Base-by-base conservation (phyloP, 306 rosid genomes). In the Prunus mira region DNA sequence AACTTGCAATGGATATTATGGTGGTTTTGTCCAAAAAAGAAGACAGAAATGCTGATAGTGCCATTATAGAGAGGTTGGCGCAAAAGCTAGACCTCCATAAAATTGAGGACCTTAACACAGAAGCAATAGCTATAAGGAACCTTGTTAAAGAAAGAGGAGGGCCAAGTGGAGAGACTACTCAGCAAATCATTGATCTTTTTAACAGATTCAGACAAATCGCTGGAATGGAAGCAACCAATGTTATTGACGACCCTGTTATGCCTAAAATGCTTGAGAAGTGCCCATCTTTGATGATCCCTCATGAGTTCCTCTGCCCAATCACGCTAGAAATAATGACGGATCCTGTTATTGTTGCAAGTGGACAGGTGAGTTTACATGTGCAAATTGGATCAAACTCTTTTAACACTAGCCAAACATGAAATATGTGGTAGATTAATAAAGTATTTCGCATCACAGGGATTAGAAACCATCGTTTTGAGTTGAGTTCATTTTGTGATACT, bases 1-100 rank as follows among this genome's bases (percentile, higher is more conserved):
- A 92, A 76, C 89, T 92, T 18, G 93, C 91, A 75, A 87, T 92
- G 97, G 97, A 92, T 70, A 82, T 87, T 86, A 87, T 92, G 86
- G 97, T 87, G 20, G 89, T 87, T n/a, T 79, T 88, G 72, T 84
- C 90, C 13, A 78, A 85, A 17, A 82, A 76, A 12, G 84, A 85
- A 74, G 87, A 79, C 12, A 82, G 90, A 12, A 90, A 88, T 71
- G 80, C 86, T 11, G 97, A 92, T 41, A 85, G 87, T 43, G 97
- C 91, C 45, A 82, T 88, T 18, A 24, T 88, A 9, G 93, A 92
- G 66, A 87, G 97, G 76, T 83, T 92, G 25, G 91, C 90, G 24
- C 86, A 79, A 30, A 90, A 88, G 86, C 70, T 92, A 10, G 91
- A 84, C 8, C 86, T 92, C 58, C 90, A 79, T 19, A 80, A 80